Conservation (phyloP, 495 filamentous ascomycete genomes). For the Apodospora peruviana region DNA sequence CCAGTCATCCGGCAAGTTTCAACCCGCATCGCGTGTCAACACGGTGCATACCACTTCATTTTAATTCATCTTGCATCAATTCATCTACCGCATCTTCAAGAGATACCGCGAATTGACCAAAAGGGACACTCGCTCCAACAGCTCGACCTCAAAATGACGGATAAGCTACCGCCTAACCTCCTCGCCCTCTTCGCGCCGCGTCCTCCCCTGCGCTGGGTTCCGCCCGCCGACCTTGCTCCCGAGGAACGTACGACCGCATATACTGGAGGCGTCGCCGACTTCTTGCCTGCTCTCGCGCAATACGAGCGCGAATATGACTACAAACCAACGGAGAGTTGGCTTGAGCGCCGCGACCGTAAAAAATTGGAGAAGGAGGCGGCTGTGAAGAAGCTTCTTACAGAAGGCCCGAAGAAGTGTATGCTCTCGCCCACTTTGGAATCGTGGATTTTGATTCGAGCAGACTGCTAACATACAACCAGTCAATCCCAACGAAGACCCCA, state of each 20-base stretch:
- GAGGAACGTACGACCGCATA: constrained; percentile 71
- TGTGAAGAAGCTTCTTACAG: constrained; percentile 56
- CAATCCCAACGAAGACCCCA: constrained; percentile 69
- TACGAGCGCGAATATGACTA: constrained; percentile 71
- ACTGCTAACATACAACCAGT: constrained; percentile 36
- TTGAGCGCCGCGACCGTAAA: constrained; percentile 75
- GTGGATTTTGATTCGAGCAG: constrained; percentile 6
- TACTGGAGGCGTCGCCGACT: constrained; percentile 68
- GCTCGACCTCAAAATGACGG: constrained; percentile 67
- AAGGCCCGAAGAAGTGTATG: constrained; percentile 68
- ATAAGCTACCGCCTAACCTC: constrained; percentile 88
- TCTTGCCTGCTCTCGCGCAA: constrained; percentile 60
- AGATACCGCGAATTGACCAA: too few relatives aligned
- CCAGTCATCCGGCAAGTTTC: too few relatives aligned
- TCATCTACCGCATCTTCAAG: too few relatives aligned
- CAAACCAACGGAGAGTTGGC: constrained; percentile 83
- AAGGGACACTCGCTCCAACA: too few relatives aligned
- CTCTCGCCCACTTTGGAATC: constrained; percentile 1
- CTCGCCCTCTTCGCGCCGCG: constrained; percentile 91
- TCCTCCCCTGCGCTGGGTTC: constrained; percentile 84
- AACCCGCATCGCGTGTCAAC: too few relatives aligned
- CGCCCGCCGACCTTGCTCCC: constrained; percentile 74
- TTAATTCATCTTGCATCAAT: too few relatives aligned
- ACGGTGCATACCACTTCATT: too few relatives aligned
- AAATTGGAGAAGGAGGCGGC: constrained; percentile 70